These are phyloP conservation scores for Podaxis sp. DNA, from an alignment of 768 basidiomycete species.

Conservation along the genomic window DNA sequence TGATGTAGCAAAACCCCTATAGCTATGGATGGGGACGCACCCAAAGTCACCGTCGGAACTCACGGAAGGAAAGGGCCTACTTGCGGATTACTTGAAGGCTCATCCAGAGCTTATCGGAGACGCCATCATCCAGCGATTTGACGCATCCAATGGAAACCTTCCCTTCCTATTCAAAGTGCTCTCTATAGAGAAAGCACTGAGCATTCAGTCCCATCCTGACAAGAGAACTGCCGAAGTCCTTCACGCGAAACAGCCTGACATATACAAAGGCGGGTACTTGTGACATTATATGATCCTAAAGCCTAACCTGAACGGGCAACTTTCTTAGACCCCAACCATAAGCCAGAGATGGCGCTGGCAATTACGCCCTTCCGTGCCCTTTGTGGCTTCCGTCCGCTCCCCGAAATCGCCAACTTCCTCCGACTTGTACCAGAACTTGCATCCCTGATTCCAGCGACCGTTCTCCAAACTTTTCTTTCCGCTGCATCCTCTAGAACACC, in stretches of 20 bases:
- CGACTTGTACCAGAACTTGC: constrained; percentile 72
- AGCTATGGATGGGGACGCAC: constrained; percentile 99
- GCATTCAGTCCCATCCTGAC: constrained; percentile 91
- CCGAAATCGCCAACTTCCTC: constrained; percentile 67
- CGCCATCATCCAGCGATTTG: constrained; percentile 51
- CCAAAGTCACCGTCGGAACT: constrained; percentile 55
- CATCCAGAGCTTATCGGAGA: constrained; percentile 71
- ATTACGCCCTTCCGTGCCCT: constrained; percentile 87
- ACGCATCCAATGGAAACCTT: constrained; percentile 61
- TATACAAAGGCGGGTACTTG: constrained; percentile 80
- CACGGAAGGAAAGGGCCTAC: constrained; percentile 33
- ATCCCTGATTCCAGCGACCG: constrained; percentile 59
- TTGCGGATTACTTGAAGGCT: constrained; percentile 59
- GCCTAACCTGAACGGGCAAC: neutral
- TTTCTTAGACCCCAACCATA: constrained; percentile 84
- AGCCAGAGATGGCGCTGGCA: constrained; percentile 99
- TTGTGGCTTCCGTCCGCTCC: constrained; percentile 89
- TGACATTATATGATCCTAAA: neutral
- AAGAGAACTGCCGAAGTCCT: constrained; percentile 75
- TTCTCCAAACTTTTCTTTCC: constrained; percentile 49
- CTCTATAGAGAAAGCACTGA: constrained; percentile 84
- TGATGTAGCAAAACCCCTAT: constrained; percentile 13
- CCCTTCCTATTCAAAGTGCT: constrained; percentile 94
- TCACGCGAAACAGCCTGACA: constrained; percentile 65
- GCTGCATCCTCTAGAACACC: constrained; percentile 42